Evolutionary conservation across 257 asterid genomes (phyloP), one percentile per base, ranked within the genome.

Genomic region (Nemophila menziesii): DNA sequence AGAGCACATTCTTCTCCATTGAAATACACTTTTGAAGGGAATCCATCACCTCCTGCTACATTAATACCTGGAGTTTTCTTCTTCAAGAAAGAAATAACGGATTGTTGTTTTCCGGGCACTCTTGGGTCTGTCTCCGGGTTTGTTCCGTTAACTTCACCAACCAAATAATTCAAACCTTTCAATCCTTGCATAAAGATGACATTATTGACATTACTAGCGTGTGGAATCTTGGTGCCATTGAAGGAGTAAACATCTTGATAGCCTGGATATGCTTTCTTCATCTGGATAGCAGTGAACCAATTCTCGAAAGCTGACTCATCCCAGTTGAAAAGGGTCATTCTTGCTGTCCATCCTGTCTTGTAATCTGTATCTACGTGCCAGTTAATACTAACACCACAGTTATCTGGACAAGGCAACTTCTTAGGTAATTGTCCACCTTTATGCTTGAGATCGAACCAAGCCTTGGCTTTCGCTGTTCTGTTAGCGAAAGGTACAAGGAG

Each of bases 261-360:
- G 0, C 95, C 95, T 0, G 53, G 56, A 51, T 15, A 65, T 5
- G 83, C 72, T 44, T 73, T 72, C 54, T 65, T 81, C 62, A 84
- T 16, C 58, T 72, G 78, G 5, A 77, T 36, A 8, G 93, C 95
- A 1, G 90, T n/a, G 58, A 59, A 89, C 98, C 98, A 89, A 29
- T 89, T 82, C 1, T 62, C 60, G 15, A 69, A 84, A 0, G 81
- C n/a, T 2, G 5, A 17, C 8, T 70, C 71, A 0, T 70, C 82
- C 98, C 98, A 89, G 59, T 89, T 89, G 75, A 89, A 89, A 4
- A 89, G 70, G 1, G 98, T 89, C 43, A 89, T 55, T 13, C 98
- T 50, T 4, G 98, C 93, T 0, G 98, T 72, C 94, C 94, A 89
- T 16, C 98, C 95, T 20, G 21, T 56, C 36, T 69, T 81, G 64